A percentile compares a stretch with the other conserved stretches of the same genome.
phyloP scores from a whole-genome alignment of 768 basidiomycete genomes.

The Tylopilus subfusipes region DNA sequence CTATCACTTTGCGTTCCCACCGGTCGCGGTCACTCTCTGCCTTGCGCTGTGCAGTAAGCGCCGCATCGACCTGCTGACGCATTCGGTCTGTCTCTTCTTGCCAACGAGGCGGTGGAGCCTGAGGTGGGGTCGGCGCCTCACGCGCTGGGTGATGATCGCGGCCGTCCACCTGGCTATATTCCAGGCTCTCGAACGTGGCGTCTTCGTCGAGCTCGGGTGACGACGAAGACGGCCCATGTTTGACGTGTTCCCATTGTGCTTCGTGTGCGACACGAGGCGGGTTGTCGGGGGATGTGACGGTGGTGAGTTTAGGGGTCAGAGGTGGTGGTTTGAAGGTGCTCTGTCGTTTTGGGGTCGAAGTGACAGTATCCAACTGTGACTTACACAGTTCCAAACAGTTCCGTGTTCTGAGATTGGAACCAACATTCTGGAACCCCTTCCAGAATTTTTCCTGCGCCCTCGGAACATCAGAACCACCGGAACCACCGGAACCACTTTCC shows the following conservation, averaged over 20 bases:
- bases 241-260: slow-evolving; percentile 24
- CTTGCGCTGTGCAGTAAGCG: slow-evolving; percentile 13
- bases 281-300: slow-evolving; percentile 7
- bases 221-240: slow-evolving; percentile 12
- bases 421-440: too few relatives aligned
- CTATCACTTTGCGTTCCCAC: slow-evolving; percentile 22
- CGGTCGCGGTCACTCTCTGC: slow-evolving; percentile 17
- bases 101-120: not conserved
- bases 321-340: slow-evolving; percentile 18
- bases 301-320: slow-evolving; percentile 24
- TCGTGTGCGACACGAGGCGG: slow-evolving; percentile 9
- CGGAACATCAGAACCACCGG: too few relatives aligned
- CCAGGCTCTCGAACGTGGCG: slow-evolving; percentile 14
- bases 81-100: slow-evolving; percentile 14
- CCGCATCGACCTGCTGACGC: slow-evolving; percentile 10
- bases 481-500: too few relatives aligned
- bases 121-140: not conserved
- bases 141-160: not conserved
- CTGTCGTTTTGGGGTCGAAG: slow-evolving; percentile 18
- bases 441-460: too few relatives aligned
- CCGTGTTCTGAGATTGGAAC: too few relatives aligned
- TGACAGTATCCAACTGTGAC: too few relatives aligned
- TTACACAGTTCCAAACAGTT: too few relatives aligned
- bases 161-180: slow-evolving; percentile 20
- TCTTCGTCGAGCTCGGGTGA: slow-evolving; percentile 16